These are phyloP conservation scores for Endocalyx cinctus DNA, from an alignment of 2,329 filamentous ascomycete species.

Conservation along the genomic window DNA sequence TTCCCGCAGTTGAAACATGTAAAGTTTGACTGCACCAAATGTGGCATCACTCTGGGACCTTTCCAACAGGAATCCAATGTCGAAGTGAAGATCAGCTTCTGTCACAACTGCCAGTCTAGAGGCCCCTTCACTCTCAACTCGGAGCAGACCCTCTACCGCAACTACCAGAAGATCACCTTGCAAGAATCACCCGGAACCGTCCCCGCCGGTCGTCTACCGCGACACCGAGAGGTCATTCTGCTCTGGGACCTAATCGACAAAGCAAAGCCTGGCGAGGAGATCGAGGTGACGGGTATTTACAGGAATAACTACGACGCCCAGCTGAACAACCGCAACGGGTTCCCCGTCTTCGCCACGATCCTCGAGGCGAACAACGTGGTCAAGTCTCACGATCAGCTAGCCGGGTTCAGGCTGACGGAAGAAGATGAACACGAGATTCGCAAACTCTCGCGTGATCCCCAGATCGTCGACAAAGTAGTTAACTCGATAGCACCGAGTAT, in stretches of 20 bases:
- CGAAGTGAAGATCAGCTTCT: slow-evolving; percentile 94
- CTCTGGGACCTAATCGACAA: slow-evolving; percentile 96
- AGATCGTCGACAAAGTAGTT: slow-evolving; percentile 89
- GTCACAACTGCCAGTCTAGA: slow-evolving; percentile 91
- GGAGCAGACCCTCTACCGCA: slow-evolving; percentile 96
- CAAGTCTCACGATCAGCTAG: slow-evolving; percentile 95
- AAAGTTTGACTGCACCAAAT: slow-evolving; percentile 96
- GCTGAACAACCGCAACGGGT: slow-evolving; percentile 97
- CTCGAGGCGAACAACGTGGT: slow-evolving; percentile 96
- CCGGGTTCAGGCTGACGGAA: slow-evolving; percentile 91
- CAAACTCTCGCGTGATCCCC: slow-evolving; percentile 78
- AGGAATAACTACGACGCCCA: slow-evolving; percentile 98
- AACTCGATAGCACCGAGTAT: slow-evolving; percentile 94
- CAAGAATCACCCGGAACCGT: slow-evolving; percentile 97
- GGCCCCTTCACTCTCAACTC: slow-evolving; percentile 95
- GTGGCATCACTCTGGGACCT: slow-evolving; percentile 83
- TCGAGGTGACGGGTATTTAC: slow-evolving; percentile 95
- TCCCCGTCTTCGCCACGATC: slow-evolving; percentile 96
- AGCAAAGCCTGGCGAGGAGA: slow-evolving; percentile 95
- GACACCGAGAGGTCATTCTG: slow-evolving; percentile 89
- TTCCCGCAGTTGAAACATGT: slow-evolving; percentile 98
- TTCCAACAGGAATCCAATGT: slow-evolving; percentile 97
- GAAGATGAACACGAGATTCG: slow-evolving; percentile 92
- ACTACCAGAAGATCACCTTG: slow-evolving; percentile 95
- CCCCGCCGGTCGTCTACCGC: slow-evolving; percentile 87